Evolutionary conservation across 495 filamentous ascomycete species (phyloP), one percentile per base, ranked within the genome.

Genomic region (Poronia punctata): DNA sequence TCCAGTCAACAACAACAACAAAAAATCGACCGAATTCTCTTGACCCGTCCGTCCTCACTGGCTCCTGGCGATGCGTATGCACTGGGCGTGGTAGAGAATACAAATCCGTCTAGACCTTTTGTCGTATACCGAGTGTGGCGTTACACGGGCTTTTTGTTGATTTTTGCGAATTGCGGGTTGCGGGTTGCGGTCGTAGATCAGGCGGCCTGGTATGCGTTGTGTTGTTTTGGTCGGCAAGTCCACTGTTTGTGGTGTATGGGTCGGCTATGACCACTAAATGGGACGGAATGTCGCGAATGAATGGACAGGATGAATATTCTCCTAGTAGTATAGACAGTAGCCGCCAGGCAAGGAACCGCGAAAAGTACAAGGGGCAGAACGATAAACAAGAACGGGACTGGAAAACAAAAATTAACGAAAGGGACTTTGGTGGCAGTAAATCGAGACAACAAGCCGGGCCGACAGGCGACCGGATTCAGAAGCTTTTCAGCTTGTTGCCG

Each of bases 141-240:
- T 49, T 26, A 37, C 19, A 21, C 21, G 32, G 31, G 33, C 31
- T 32, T 23, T 27, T 28, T 43, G 31, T 26, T 47, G 23, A 32
- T 28, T 14, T 36, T 26, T 44, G 26, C 31, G 37, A 14, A n/a
- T 25, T 15, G n/a, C 33, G 33, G 19, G 35, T 28, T 33, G 22
- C 27, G 24, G 37, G 24, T 27, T 37, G 34, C 26, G 39, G 39
- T 39, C 50, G 48, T 44, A 47, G 37, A 26, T 45, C 37, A 33
- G 43, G 45, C 35, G 51, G 38, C 48, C 53, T 45, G 46, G 56
- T 48, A 50, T 49, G 48, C 50, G 50, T 37, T 45, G 41, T n/a
- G n/a, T n/a, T n/a, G n/a, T n/a, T n/a, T 40, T 28, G 44, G 45
- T 50, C 38, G 35, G 23, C 21, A 12, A 19, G 18, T 44, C 30